A percentile compares a stretch with the other conserved stretches of the same genome.
Conservation (phyloP, 208 protist species). For the Leishmania turanica region DNA sequence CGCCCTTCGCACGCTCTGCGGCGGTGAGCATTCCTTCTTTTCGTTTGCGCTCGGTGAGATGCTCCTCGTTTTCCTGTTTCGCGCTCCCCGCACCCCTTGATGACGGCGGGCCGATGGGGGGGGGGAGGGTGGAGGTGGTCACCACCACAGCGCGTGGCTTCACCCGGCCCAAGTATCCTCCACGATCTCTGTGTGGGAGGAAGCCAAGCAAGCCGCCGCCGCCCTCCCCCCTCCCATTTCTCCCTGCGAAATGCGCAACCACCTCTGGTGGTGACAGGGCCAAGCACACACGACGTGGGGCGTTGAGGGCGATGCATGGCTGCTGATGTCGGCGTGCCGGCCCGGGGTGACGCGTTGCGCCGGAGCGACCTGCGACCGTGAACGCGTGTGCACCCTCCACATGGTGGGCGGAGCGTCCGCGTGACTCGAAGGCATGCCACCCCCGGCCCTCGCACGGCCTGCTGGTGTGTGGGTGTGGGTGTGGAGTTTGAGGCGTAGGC, state of each 20-base stretch:
- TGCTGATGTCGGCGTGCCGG: not conserved
- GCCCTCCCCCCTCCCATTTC: not conserved
- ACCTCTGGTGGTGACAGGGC: not conserved
- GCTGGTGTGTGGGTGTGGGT: not conserved
- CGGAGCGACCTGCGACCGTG: not conserved
- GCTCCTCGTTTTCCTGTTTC: not conserved
- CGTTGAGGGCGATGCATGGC: not conserved
- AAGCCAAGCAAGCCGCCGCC: not conserved
- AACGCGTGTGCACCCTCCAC: not conserved
- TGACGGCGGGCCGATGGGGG: too few relatives aligned
- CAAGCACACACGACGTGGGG: not conserved
- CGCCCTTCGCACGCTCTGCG: not conserved
- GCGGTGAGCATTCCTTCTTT: not conserved
- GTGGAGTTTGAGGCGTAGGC: not conserved
- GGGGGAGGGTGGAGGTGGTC: too few relatives aligned
- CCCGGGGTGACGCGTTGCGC: too few relatives aligned
- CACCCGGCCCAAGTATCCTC: not conserved
- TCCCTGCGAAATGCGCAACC: not conserved
- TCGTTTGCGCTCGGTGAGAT: too few relatives aligned
- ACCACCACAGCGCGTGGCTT: not conserved
- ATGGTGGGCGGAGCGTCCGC: not conserved
- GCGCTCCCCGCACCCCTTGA: too few relatives aligned
- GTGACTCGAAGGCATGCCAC: not conserved
- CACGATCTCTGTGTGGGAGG: not conserved
- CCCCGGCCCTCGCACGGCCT: not conserved